Base-by-base conservation (phyloP, 805 yeast genomes). In the Candida lessepsii region DNA sequence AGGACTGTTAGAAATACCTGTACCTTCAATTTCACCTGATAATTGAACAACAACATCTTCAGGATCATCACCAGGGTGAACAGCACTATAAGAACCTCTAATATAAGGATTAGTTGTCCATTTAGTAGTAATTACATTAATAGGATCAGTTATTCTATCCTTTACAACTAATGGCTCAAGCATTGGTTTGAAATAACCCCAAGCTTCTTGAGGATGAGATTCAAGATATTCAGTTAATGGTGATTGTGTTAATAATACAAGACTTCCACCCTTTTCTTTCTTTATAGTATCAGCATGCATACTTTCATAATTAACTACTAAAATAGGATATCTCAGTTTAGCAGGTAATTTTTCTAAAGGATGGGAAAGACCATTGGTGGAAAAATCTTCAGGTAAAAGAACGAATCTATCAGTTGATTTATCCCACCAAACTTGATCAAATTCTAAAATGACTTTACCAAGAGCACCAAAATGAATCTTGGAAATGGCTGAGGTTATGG, bases 41-140 rank as follows among this genome's bases (percentile, higher is more conserved):
- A 86, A 68, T n/a, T 82, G 83, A 11, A 78, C 56, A 0, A 83
- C 74, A 13, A 79, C 57, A 38, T 76, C 82, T 8, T 76, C 65
- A 0, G 95, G 87, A 51, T 82, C 87, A 57, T 84, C 85, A 6
- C 80, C 81, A 0, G 83, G 78, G 26, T 66, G 58, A 40, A 86
- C 75, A 0, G 90, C 89, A 9, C 86, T 73, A 59, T 87, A 91
- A 1, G 96, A 80, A 2, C 98, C 98, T 40, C 85, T 63, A 2
- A 86, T 73, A 53, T 72, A 86, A 1, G 88, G 87, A 50, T 90
- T 95, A 2, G 58, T 56, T 1, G 95, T 83, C 98, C 98, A 91
- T 19, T 78, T 65, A 0, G 91, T 76, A 21, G 63, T 58, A 1
- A 67, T 34, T 72, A 79, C 48, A 45, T 62, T 61, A 29, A 60